Conservation (phyloP, 495 filamentous ascomycete genomes). For the Penicillium cosmopolitanum region DNA sequence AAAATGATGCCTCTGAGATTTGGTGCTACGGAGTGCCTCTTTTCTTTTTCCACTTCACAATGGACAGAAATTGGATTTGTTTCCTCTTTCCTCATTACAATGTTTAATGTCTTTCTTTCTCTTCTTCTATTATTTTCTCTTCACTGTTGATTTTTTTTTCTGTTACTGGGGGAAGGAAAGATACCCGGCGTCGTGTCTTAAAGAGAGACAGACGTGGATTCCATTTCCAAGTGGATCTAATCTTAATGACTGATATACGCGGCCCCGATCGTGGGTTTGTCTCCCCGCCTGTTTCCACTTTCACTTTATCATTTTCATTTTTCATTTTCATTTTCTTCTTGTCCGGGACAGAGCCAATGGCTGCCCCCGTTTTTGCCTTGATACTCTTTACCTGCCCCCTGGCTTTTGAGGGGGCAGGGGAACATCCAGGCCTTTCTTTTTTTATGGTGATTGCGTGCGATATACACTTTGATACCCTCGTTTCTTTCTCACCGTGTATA, state of each 20-base stretch:
- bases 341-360: background rate
- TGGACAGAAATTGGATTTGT: slow-evolving; percentile 9
- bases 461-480: slow-evolving; percentile 20
- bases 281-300: slow-evolving; percentile 12
- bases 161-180: background rate
- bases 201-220: slow-evolving; percentile 1
- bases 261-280: slow-evolving; percentile 8
- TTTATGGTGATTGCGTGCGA: slow-evolving; percentile 9
- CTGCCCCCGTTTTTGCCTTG: background rate
- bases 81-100: slow-evolving; percentile 13
- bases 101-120: slow-evolving; percentile 23
- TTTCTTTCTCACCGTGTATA: slow-evolving; percentile 17
- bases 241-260: slow-evolving; percentile 34
- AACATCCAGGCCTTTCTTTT: background rate
- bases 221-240: slow-evolving; percentile 30
- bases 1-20: slow-evolving; percentile 22
- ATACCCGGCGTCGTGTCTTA: background rate
- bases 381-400: background rate
- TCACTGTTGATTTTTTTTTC: slow-evolving; percentile 10
- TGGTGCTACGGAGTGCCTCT: background rate
- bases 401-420: background rate
- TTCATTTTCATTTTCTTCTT: background rate
- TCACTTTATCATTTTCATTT: slow-evolving; percentile 6
- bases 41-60: slow-evolving; percentile 8
- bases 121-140: slow-evolving; percentile 4